Conservation (phyloP, 2,329 filamentous ascomycete species). For the Aspergillus jensenii region DNA sequence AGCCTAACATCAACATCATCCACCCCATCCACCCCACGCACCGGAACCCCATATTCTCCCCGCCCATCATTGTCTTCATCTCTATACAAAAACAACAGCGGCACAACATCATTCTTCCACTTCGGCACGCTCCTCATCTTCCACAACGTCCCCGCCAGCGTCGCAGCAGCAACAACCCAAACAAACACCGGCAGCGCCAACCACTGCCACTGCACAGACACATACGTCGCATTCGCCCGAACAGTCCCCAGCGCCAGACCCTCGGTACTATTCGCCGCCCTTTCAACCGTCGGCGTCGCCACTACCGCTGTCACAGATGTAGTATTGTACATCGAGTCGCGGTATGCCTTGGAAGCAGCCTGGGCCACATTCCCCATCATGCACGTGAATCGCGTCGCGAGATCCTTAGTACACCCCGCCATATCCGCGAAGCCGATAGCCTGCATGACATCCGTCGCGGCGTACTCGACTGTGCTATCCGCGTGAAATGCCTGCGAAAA, state of each 20-base stretch:
- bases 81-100: constrained; percentile 3
- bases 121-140: not conserved
- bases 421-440: not conserved
- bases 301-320: too few relatives aligned
- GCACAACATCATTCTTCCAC: constrained; percentile 1
- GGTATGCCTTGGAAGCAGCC: constrained; percentile 5
- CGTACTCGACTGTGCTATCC: not conserved
- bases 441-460: not conserved
- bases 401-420: not conserved
- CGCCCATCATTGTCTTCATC: too few relatives aligned
- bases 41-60: too few relatives aligned
- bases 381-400: not conserved
- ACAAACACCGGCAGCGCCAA: constrained; percentile 12
- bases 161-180: constrained; percentile 12
- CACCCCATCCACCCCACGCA: too few relatives aligned
- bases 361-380: constrained; percentile 12
- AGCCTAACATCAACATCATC: too few relatives aligned
- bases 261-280: not conserved
- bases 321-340: constrained; percentile 3
- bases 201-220: constrained; percentile 15
- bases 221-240: not conserved
- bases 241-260: not conserved
- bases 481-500: not conserved
- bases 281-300: too few relatives aligned
- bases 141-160: constrained; percentile 7